These are phyloP conservation scores for Lichenothelia convexa DNA, from an alignment of 495 filamentous ascomycete genomes.

Conservation along the genomic window DNA sequence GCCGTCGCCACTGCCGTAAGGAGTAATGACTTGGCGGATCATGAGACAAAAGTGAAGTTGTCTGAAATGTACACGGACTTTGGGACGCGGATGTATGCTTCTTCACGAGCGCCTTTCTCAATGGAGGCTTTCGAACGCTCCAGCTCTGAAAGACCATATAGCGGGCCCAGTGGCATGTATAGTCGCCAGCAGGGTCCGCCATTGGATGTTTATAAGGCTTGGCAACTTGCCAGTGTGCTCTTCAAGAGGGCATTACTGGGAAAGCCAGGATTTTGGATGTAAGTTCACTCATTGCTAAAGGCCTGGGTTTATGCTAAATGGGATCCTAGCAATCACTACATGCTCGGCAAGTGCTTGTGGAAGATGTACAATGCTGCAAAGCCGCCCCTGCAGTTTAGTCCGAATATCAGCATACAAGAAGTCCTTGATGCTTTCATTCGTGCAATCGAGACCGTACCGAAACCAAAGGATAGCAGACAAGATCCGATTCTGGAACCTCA, in stretches of 20 bases:
- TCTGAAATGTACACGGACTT: constrained; percentile 81
- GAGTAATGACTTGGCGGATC: constrained; percentile 34
- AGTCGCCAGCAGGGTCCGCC: constrained; percentile 44
- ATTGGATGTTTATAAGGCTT: constrained; percentile 57
- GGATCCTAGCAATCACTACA: constrained; percentile 51
- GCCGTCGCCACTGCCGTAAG: constrained; percentile 58
- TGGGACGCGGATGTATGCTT: constrained; percentile 73
- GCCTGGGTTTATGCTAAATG: constrained; percentile 6
- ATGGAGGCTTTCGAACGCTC: constrained; percentile 42
- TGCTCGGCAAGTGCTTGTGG: constrained; percentile 86
- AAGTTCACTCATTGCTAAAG: constrained; percentile 18
- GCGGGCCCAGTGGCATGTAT: constrained; percentile 54
- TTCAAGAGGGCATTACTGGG: constrained; percentile 56
- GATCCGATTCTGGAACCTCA: constrained; percentile 90
- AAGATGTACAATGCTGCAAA: constrained; percentile 70
- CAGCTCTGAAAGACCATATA: constrained; percentile 58
- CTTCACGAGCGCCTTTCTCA: constrained; percentile 76
- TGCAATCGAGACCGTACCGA: constrained; percentile 63
- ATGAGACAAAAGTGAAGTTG: constrained; percentile 45
- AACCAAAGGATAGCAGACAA: constrained; percentile 52
- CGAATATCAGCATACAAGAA: constrained; percentile 26
- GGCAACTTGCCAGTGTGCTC: constrained; percentile 71
- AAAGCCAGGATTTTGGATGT: constrained; percentile 73
- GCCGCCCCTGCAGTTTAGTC: constrained; percentile 31
- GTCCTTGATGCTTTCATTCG: constrained; percentile 53